Evolutionary conservation across 805 yeast genomes (phyloP).

Genomic region (Teunomyces funiuensis): DNA sequence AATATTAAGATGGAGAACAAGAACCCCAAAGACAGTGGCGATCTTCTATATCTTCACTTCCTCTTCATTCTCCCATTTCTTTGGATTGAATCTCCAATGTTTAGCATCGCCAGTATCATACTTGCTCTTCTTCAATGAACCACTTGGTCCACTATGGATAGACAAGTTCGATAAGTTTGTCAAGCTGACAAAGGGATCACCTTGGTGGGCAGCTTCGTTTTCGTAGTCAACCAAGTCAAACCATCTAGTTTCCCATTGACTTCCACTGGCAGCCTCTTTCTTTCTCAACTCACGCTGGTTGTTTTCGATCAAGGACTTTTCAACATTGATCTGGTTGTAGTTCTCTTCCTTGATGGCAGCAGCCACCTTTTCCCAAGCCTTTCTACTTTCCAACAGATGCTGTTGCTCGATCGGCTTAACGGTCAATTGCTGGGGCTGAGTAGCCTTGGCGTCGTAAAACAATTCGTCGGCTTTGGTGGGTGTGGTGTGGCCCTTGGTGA

Average conservation of each 20-base stretch:
- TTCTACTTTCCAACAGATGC: constrained; percentile 76
- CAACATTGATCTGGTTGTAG: constrained; percentile 69
- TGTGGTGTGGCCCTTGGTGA: constrained; percentile 54
- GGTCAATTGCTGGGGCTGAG: constrained; percentile 51
- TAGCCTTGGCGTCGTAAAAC: constrained; percentile 62
- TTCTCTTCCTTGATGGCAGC: constrained; percentile 77
- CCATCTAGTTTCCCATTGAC: constrained; percentile 80
- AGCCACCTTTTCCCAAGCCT: constrained; percentile 89
- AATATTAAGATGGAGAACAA: background rate
- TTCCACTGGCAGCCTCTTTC: constrained; percentile 63
- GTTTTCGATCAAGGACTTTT: constrained; percentile 79
- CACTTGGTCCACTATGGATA: constrained; percentile 65
- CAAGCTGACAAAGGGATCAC: constrained; percentile 36
- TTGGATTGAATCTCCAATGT: constrained; percentile 71
- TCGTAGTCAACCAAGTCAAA: constrained; percentile 49
- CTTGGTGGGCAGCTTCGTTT: constrained; percentile 12
- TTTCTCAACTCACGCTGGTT: constrained; percentile 80
- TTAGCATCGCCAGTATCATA: constrained; percentile 49
- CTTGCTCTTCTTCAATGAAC: constrained; percentile 55
- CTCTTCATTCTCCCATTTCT: constrained; percentile 55
- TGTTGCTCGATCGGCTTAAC: constrained; percentile 87
- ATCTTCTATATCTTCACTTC: constrained; percentile 46
- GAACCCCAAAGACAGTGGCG: background rate
- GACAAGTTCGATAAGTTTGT: constrained; percentile 55
- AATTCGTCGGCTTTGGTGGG: constrained; percentile 45